These are phyloP conservation scores for Petasospora rhodanensis DNA, from an alignment of 1,139 yeast species.

Conservation along the genomic window DNA sequence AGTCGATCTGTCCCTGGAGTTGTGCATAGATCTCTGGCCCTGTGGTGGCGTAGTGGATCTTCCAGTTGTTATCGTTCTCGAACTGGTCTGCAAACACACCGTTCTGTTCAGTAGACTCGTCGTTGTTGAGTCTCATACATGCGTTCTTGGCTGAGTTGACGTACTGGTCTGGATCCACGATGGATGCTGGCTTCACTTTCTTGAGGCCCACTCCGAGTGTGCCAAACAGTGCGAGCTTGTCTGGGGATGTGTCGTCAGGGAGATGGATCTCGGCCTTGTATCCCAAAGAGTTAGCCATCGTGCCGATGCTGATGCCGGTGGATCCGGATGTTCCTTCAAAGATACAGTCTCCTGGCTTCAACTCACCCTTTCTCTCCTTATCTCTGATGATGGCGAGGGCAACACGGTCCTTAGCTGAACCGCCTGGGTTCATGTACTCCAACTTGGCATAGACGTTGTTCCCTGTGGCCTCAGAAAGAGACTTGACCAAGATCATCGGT, in stretches of 20 bases:
- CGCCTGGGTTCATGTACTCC: slow-evolving; percentile 88
- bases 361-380: slow-evolving; percentile 55
- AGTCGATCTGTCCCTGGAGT: slow-evolving; percentile 59
- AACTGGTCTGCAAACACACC: slow-evolving; percentile 95
- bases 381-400: slow-evolving; percentile 77
- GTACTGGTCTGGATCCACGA: slow-evolving; percentile 89
- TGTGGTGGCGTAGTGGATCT: slow-evolving; percentile 72
- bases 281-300: slow-evolving; percentile 82
- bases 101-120: slow-evolving; percentile 33
- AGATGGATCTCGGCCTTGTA: slow-evolving; percentile 86
- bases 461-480: slow-evolving; percentile 72
- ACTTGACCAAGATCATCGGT: slow-evolving; percentile 72
- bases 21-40: slow-evolving; percentile 89
- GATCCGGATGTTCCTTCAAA: slow-evolving; percentile 97
- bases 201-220: slow-evolving; percentile 83
- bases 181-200: slow-evolving; percentile 90
- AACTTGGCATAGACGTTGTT: slow-evolving; percentile 83
- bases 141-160: slow-evolving; percentile 79
- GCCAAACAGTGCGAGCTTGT: slow-evolving; percentile 65
- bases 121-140: slow-evolving; percentile 42
- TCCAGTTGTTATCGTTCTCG: slow-evolving; percentile 91
- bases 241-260: slow-evolving; percentile 92
- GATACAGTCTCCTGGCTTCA: slow-evolving; percentile 46
- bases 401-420: slow-evolving; percentile 92
- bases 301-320: slow-evolving; percentile 91